Conservation (phyloP, 345 rosid genomes). For the Syzygium jambos region DNA sequence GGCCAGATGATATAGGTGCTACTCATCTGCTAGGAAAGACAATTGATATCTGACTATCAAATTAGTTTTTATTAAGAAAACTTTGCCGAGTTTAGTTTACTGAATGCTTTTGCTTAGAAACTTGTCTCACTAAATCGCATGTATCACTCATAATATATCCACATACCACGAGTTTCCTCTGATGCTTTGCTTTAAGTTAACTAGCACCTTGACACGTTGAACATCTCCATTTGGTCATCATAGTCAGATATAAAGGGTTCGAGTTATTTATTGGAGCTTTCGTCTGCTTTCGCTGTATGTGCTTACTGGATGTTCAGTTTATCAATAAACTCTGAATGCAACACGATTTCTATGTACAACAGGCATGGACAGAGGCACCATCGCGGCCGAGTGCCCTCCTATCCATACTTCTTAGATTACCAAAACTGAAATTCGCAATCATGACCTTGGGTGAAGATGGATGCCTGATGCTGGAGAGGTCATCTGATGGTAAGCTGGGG, state of each 20-base stretch:
- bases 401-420: constrained; percentile 69
- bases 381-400: constrained; percentile 61
- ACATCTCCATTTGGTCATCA: not conserved
- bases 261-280: not conserved
- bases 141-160: not conserved
- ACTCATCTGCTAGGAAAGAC: not conserved
- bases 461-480: constrained; percentile 80
- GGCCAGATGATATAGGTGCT: not conserved
- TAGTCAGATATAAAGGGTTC: not conserved
- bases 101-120: not conserved
- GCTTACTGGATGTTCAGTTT: not conserved
- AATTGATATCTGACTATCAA: not conserved
- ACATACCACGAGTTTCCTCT: not conserved
- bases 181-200: not conserved
- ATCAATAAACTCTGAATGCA: not conserved
- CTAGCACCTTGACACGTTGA: not conserved
- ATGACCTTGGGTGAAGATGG: constrained; percentile 87
- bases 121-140: not conserved
- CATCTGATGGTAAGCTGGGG: constrained; percentile 33
- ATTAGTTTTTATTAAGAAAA: not conserved
- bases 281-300: not conserved
- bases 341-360: constrained; percentile 1
- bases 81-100: not conserved
- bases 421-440: constrained; percentile 63
- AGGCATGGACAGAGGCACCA: constrained; percentile 77